Evolutionary conservation across 2,329 filamentous ascomycete genomes (phyloP), one percentile per base, ranked within the genome.

Genomic region (Macrophomina pseudophaseolina): DNA sequence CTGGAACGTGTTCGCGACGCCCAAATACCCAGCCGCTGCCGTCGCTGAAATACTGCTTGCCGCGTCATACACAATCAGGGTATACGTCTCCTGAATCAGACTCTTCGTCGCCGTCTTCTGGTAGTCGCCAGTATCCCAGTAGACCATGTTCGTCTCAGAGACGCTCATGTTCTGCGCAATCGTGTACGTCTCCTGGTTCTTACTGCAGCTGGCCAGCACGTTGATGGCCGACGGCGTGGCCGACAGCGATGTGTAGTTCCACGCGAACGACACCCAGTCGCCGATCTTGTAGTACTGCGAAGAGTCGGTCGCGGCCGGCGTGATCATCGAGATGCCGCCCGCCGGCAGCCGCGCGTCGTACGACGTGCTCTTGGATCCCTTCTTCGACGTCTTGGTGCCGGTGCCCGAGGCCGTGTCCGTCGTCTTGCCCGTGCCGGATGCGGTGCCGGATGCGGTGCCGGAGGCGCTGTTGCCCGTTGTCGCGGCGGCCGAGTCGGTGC

Each of bases 161-260:
- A 86, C 83, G 44, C 81, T 85, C 77, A 86, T 81, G 78, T 90
- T 90, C 67, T 80, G 74, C 16, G 86, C 81, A 67, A 91, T 82
- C 23, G 88, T 90, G 74, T 90, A 90, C 44, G 83, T 86, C 54
- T 82, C 81, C 66, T 82, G 79, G 77, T 89, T 89, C 67, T 81
- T 75, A 42, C 82, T 82, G 81, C 88, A 90, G 11, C 83, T 84
- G 1, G 88, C 88, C 51, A 90, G 77, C 44, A 90, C 82, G 70
- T 90, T 87, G 71, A 91, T 80, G 51, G 82, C 83, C 1, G 82
- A 81, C 0, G 88, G 88, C 0, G 85, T 87, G 18, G 85, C 80
- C 23, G 81, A 83, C 30, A 90, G 79, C 11, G 86, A 88, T 14
- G 88, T 91, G 77, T 90, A 90, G 77, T 91, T 90, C 88, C 88